Evolutionary conservation across 2,329 filamentous ascomycete genomes (phyloP), one percentile per base, ranked within the genome.

Genomic region (Thielaviopsis punctulata): DNA sequence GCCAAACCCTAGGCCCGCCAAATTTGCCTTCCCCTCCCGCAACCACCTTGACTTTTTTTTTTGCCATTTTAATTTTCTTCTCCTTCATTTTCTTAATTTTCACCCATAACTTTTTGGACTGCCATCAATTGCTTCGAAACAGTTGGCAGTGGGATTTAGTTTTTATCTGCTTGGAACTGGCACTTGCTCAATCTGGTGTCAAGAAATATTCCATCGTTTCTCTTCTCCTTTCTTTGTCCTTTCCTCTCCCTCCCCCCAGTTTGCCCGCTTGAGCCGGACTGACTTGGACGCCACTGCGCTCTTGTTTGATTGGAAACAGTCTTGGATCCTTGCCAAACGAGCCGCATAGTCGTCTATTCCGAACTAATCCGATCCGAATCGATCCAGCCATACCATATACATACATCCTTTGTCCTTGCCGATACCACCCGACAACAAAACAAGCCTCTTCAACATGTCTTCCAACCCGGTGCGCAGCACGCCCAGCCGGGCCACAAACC

Each of bases 381-480:
- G 30, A 36, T 8, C n/a, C 7, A 41, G n/a, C n/a, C n/a, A n/a
- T n/a, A n/a, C n/a, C 4, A 15, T 41, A 41, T 19, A 41, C 22
- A 24, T 25, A n/a, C 7, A 18, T 49, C 39, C 15, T 30, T 45
- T 10, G 8, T 4, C 21, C 13, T 27, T n/a, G 21, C n/a, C 27
- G 50, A 52, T 22, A 39, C 22, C 30, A 15, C 27, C 9, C 23
- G 22, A 48, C 25, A 39, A 41, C 27, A 23, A 9, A 25, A 27
- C 36, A 9, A 33, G 21, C 19, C 12, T n/a, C n/a, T n/a, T 18
- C 10, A 23, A 22, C 12, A 24, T 41, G 51, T 77, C 73, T 41
- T 77, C 75, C 55, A 73, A 72, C 62, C 85, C 82, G 54, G 72
- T 82, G 67, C 76, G 83, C 70, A 80, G 80, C 60, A 86, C 82